A percentile compares a stretch with the other conserved stretches of the same genome.
These are phyloP conservation scores for Myochromella boudieri DNA, from an alignment of 768 basidiomycete genomes.

Conservation along the genomic window DNA sequence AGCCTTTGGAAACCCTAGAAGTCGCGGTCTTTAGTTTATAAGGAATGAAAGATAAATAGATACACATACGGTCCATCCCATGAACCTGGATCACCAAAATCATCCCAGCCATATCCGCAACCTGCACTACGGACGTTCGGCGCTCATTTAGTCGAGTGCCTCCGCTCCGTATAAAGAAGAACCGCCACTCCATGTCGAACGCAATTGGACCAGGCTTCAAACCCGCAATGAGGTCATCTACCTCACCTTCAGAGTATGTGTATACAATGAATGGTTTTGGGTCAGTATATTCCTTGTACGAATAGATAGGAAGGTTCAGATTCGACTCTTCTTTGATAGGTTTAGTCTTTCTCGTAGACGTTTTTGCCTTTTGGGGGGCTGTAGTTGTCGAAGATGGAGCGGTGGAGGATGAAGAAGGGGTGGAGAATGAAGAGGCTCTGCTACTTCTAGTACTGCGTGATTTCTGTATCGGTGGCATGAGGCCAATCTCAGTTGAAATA, in stretches of 20 bases:
- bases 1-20: slow-evolving; percentile 29
- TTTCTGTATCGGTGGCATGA: too few relatives aligned
- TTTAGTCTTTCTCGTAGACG: not conserved
- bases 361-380: too few relatives aligned
- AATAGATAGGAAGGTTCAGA: slow-evolving; percentile 22
- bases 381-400: too few relatives aligned
- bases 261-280: slow-evolving; percentile 26
- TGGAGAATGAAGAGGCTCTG: too few relatives aligned
- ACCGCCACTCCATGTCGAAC: slow-evolving; percentile 35
- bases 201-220: slow-evolving; percentile 30
- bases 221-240: slow-evolving; percentile 27
- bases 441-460: too few relatives aligned
- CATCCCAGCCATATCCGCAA: slow-evolving; percentile 28
- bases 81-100: slow-evolving; percentile 32
- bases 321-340: not conserved
- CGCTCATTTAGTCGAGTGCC: slow-evolving; percentile 15
- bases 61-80: slow-evolving; percentile 27
- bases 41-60: not conserved
- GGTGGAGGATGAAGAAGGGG: too few relatives aligned
- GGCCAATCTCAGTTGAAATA: too few relatives aligned
- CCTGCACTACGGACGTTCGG: slow-evolving; percentile 29
- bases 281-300: slow-evolving; percentile 26
- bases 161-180: slow-evolving; percentile 13
- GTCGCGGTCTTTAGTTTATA: not conserved
- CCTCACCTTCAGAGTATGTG: slow-evolving; percentile 27